phyloP scores from a whole-genome alignment of 352 stramenopile genomes.

The Hyaloperonospora brassicae region DNA sequence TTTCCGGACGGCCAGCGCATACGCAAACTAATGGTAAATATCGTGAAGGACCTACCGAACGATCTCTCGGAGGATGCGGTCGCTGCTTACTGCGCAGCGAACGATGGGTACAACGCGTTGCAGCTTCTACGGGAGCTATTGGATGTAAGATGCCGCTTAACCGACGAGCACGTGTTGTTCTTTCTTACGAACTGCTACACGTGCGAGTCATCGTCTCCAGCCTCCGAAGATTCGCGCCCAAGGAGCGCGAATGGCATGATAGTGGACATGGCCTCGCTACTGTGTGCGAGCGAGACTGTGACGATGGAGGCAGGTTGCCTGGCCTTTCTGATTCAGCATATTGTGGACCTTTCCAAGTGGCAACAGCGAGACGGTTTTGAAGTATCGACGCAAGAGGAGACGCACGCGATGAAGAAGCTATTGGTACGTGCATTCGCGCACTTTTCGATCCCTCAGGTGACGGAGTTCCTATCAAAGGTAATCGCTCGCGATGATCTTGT shows the following conservation, averaged over 20 bases:
- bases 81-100: conserved; percentile 47
- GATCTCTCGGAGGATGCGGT: conserved; percentile 40
- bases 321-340: conserved; percentile 42
- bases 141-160: conserved; percentile 24
- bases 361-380: conserved; percentile 17
- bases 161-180: conserved; percentile 50
- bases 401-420: conserved; percentile 34
- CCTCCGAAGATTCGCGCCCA: conserved; percentile 19
- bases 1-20: conserved; percentile 27
- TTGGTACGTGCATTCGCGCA: conserved; percentile 31
- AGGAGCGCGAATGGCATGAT: conserved; percentile 20
- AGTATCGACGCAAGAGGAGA: conserved; percentile 22
- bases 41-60: conserved; percentile 30
- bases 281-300: conserved; percentile 23
- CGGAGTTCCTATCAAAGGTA: conserved; percentile 42
- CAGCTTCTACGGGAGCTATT: conserved; percentile 36
- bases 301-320: conserved; percentile 31
- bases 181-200: conserved; percentile 50
- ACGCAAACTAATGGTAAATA: conserved; percentile 38
- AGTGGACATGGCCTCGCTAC: conserved; percentile 22
- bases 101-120: conserved; percentile 24
- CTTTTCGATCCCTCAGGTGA: conserved; percentile 35
- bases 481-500: conserved; percentile 28
- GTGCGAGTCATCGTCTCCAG: conserved; percentile 10
- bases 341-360: conserved; percentile 36